These are phyloP conservation scores for Mortierella sp. DNA, from an alignment of 371 early-diverging fungal genomes.

Conservation along the genomic window DNA sequence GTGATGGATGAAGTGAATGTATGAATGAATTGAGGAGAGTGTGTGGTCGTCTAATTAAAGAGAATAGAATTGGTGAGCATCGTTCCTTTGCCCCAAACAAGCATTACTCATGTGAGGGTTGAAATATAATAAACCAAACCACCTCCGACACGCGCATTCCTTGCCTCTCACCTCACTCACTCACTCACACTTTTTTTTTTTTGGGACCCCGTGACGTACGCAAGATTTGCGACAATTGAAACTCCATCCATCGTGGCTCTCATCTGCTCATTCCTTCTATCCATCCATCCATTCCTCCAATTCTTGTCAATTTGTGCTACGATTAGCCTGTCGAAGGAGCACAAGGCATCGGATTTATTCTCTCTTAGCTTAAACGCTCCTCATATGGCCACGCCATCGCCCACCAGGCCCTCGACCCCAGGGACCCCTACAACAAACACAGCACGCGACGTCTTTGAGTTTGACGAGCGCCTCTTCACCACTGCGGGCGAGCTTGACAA, in stretches of 20 bases:
- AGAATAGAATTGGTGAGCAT: no score
- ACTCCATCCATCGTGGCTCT: constrained; percentile 1
- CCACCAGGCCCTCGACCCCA: constrained; percentile 55
- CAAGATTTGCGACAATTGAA: constrained; percentile 16
- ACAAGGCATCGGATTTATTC: background rate
- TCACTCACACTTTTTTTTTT: no score
- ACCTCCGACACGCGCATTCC: background rate
- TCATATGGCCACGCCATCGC: constrained; percentile 46
- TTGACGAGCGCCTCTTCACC: constrained; percentile 72
- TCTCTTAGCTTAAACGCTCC: background rate
- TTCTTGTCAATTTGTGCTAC: background rate
- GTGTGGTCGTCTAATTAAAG: no score
- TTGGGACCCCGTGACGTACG: constrained; percentile 17
- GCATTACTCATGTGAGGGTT: no score
- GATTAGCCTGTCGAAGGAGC: background rate
- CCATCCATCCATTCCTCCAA: background rate
- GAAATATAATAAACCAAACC: no score
- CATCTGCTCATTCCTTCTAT: background rate
- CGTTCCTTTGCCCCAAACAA: no score
- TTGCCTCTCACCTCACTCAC: no score
- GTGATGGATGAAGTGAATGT: background rate
- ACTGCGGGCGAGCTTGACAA: constrained; percentile 75
- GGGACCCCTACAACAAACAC: constrained; percentile 49
- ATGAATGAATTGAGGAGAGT: background rate
- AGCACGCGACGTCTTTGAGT: constrained; percentile 61